phyloP scores from a whole-genome alignment of 306 rosid species.

The Citrullus amarus region DNA sequence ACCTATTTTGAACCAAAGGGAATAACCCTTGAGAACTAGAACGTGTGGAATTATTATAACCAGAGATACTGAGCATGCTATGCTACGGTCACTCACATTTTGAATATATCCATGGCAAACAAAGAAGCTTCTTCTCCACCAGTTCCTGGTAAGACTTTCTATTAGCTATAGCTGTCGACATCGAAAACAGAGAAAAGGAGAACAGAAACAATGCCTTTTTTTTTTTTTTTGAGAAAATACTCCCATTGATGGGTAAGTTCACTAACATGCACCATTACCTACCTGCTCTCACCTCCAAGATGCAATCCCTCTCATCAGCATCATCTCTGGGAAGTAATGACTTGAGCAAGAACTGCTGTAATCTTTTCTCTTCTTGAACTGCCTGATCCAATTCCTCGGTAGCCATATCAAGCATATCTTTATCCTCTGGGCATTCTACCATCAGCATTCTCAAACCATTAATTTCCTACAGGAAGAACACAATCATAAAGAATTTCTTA shows the following conservation, averaged over 20 bases:
- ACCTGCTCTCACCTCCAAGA: slow-evolving; percentile 99
- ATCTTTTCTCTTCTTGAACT: slow-evolving; percentile 41
- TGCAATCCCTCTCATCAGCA: slow-evolving; percentile 91
- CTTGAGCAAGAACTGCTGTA: slow-evolving; percentile 51
- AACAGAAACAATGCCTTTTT: background rate
- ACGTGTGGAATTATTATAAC: slow-evolving; percentile 12
- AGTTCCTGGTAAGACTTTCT: slow-evolving; percentile 37
- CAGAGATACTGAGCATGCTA: background rate
- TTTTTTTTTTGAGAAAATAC: background rate
- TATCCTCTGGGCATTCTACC: slow-evolving; percentile 60
- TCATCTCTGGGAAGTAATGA: slow-evolving; percentile 85
- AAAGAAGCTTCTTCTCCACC: slow-evolving; percentile 95
- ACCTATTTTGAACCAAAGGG: slow-evolving; percentile 33
- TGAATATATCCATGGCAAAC: slow-evolving; percentile 87
- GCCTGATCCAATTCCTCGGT: slow-evolving; percentile 52
- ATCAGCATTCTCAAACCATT: slow-evolving; percentile 52
- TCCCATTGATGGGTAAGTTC: background rate
- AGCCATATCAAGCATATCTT: slow-evolving; percentile 78
- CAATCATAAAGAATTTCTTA: background rate
- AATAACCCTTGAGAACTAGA: slow-evolving; percentile 1
- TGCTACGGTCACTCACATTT: slow-evolving; percentile 44
- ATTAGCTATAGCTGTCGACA: slow-evolving; percentile 3
- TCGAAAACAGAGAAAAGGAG: background rate
- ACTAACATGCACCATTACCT: slow-evolving; percentile 32
- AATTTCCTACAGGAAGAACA: slow-evolving; percentile 43